Evolutionary conservation across 768 basidiomycete species (phyloP).

Genomic region (Kwoniella sp.): DNA sequence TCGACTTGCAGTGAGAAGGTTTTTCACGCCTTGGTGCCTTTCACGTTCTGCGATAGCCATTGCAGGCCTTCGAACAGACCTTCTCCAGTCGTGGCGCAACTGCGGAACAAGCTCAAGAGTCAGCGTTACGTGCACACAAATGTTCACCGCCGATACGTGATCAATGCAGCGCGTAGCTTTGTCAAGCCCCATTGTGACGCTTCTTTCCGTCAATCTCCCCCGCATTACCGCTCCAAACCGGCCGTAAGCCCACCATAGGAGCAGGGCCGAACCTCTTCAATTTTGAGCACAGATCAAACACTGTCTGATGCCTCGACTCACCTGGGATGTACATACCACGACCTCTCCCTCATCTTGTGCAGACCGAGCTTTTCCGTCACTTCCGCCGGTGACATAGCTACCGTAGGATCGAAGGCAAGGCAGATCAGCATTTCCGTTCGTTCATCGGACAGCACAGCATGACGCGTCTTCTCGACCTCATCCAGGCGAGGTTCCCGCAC

Average conservation of each 20-base stretch:
- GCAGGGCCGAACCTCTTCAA: too few species aligned
- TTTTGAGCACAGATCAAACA: too few species aligned
- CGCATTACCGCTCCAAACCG: too few species aligned
- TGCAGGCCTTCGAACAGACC: slow-evolving; percentile 95
- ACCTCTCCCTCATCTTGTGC: slow-evolving; percentile 92
- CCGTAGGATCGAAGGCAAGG: not conserved
- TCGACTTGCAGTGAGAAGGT: too few species aligned
- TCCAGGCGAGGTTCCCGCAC: too few species aligned
- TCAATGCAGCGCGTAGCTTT: too few species aligned
- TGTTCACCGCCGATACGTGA: not conserved
- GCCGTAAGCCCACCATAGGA: too few species aligned
- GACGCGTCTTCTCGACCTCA: too few species aligned
- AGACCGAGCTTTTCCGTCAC: slow-evolving; percentile 96
- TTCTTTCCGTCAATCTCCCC: too few species aligned
- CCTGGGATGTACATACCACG: slow-evolving; percentile 99
- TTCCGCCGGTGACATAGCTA: slow-evolving; percentile 98
- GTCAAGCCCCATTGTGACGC: too few species aligned
- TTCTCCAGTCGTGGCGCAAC: slow-evolving; percentile 94
- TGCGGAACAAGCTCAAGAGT: slow-evolving; percentile 48
- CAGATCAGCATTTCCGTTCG: not conserved
- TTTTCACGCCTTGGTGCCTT: slow-evolving; percentile 57
- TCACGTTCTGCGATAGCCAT: slow-evolving; percentile 96
- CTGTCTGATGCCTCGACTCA: slow-evolving; percentile 59
- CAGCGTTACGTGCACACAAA: too few species aligned
- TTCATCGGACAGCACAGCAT: too few species aligned